Percentiles rank a stretch among this genome's conserved stretches.
These are phyloP conservation scores for Yamadazyma nakazawae DNA, from an alignment of 805 yeast species.

Conservation along the genomic window DNA sequence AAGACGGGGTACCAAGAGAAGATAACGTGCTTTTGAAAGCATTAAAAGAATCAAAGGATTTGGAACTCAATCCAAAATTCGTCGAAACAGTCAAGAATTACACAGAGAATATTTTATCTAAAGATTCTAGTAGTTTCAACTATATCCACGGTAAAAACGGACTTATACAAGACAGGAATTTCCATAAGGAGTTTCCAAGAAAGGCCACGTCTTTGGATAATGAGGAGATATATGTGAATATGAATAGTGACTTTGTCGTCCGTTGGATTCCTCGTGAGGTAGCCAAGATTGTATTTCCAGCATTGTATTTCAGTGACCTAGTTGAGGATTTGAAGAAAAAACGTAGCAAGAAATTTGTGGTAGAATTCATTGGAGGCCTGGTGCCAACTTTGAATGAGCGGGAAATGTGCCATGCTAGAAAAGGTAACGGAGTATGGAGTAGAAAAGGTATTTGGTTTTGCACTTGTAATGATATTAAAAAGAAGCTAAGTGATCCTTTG, in stretches of 20 bases:
- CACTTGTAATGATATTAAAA: constrained; percentile 11
- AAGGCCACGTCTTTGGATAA: constrained; percentile 19
- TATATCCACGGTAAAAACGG: constrained; percentile 8
- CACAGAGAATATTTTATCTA: constrained; percentile 13
- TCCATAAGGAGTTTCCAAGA: constrained; percentile 18
- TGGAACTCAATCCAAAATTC: not conserved
- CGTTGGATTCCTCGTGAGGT: constrained; percentile 19
- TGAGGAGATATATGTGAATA: constrained; percentile 15
- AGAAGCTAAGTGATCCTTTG: constrained; percentile 9
- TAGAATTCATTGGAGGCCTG: constrained; percentile 15
- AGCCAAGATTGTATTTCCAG: constrained; percentile 17
- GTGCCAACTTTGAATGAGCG: constrained; percentile 19
- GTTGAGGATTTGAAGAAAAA: constrained; percentile 12
- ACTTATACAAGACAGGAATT: constrained; percentile 14
- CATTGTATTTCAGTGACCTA: constrained; percentile 18
- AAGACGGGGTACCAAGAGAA: constrained; percentile 16
- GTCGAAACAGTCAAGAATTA: not conserved
- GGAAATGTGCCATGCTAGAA: constrained; percentile 10
- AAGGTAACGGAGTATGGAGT: constrained; percentile 18
- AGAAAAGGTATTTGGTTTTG: constrained; percentile 21
- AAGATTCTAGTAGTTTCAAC: constrained; percentile 11
- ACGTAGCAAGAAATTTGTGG: constrained; percentile 2
- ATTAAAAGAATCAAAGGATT: not conserved
- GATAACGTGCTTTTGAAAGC: constrained; percentile 13
- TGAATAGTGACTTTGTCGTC: constrained; percentile 16